phyloP scores from a whole-genome alignment of 2,329 filamentous ascomycete genomes.

The Colletotrichum endophyticum region DNA sequence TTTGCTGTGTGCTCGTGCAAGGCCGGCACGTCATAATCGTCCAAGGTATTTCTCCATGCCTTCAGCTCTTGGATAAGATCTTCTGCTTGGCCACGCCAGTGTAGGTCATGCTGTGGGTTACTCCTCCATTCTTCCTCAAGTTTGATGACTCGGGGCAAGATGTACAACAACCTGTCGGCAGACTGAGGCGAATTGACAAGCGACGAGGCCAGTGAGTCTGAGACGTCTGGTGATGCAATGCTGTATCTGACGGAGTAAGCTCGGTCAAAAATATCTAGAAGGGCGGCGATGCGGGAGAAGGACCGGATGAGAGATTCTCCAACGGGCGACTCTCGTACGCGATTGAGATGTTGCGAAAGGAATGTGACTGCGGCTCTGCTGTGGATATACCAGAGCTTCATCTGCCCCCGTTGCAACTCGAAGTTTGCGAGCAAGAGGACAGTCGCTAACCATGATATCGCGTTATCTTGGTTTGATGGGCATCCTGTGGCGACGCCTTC shows the following conservation, averaged over 20 bases:
- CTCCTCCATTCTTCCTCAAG: conserved; percentile 10
- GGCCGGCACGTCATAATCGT: neutral
- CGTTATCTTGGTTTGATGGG: neutral
- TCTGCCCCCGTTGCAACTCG: conserved; percentile 1
- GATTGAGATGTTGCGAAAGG: neutral
- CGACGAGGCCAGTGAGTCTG: neutral
- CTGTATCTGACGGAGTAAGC: neutral
- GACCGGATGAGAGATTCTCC: neutral
- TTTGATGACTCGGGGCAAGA: neutral
- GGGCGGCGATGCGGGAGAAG: neutral
- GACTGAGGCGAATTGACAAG: neutral
- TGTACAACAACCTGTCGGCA: neutral
- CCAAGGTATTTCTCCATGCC: neutral
- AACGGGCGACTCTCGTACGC: neutral
- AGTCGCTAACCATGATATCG: neutral
- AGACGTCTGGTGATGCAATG: neutral
- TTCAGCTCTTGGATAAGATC: neutral
- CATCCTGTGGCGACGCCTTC: neutral
- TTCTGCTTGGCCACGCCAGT: neutral
- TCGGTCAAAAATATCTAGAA: neutral
- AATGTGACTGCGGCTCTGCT: conserved; percentile 1
- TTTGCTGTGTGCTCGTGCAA: neutral
- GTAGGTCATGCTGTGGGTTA: neutral
- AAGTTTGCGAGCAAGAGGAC: neutral
- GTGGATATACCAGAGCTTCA: conserved; percentile 12